These are phyloP conservation scores for Trichoderma simmonsii DNA, from an alignment of 2,329 filamentous ascomycete species.

Conservation along the genomic window DNA sequence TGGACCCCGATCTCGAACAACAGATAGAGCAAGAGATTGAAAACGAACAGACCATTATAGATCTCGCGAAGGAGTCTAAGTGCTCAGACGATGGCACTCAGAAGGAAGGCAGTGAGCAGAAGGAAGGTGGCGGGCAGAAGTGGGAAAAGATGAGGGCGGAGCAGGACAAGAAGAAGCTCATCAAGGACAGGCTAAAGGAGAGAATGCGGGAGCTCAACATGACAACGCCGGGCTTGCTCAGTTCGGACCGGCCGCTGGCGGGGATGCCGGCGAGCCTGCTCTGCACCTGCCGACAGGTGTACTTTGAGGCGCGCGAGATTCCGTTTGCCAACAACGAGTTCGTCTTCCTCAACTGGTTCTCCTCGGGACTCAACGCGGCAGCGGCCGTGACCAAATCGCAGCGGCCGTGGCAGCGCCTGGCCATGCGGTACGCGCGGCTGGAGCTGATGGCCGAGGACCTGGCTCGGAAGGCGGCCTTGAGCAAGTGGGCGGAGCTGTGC, in stretches of 20 bases:
- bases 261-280: constrained; percentile 43
- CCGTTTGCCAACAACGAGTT: constrained; percentile 46
- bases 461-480: constrained; percentile 24
- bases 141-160: constrained; percentile 1
- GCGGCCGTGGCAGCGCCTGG: constrained; percentile 41
- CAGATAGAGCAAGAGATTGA: not conserved
- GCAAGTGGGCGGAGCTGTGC: constrained; percentile 39
- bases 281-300: constrained; percentile 38
- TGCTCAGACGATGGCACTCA: not conserved
- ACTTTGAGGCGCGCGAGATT: constrained; percentile 39
- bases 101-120: not conserved
- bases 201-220: not conserved
- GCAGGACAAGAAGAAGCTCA: not conserved
- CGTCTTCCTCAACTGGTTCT: constrained; percentile 45
- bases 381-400: constrained; percentile 36
- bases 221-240: constrained; percentile 25
- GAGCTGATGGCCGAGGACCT: constrained; percentile 42
- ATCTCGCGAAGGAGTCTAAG: not conserved
- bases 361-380: constrained; percentile 43
- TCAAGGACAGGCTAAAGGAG: not conserved
- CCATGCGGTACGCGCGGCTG: constrained; percentile 40
- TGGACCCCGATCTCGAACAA: constrained; percentile 19
- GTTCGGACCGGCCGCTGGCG: constrained; percentile 35
- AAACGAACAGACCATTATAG: not conserved
- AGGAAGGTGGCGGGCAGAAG: not conserved